Conservation (phyloP, 306 rosid genomes). For the Sindora glabra region DNA sequence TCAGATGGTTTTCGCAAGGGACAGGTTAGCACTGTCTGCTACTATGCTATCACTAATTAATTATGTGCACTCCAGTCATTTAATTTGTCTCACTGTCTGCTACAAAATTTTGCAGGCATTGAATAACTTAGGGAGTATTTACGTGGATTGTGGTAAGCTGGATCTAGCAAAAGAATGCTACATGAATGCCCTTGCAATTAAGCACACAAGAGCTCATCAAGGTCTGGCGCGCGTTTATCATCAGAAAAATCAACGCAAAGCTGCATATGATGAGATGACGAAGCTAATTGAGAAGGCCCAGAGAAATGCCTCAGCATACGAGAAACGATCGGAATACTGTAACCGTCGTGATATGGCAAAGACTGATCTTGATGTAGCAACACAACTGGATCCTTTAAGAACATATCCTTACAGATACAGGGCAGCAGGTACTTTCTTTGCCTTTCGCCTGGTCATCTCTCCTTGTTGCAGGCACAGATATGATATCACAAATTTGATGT, state of each 20-base stretch:
- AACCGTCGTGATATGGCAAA: conserved; percentile 78
- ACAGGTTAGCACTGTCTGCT: conserved; percentile 44
- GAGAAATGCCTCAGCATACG: conserved; percentile 70
- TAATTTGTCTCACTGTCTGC: conserved; percentile 16
- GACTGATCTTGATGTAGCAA: conserved; percentile 60
- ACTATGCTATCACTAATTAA: not conserved
- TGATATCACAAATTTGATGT: too few relatives aligned
- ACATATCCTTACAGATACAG: conserved; percentile 80
- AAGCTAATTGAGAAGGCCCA: conserved; percentile 64
- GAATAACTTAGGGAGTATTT: conserved; percentile 71
- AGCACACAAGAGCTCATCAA: conserved; percentile 91
- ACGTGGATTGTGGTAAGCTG: conserved; percentile 61
- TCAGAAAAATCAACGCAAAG: conserved; percentile 55
- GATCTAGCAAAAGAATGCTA: conserved; percentile 68
- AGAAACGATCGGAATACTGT: conserved; percentile 77
- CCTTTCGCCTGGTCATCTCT: too few relatives aligned
- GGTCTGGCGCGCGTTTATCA: conserved; percentile 79
- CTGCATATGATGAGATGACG: conserved; percentile 81
- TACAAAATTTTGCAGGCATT: conserved; percentile 53
- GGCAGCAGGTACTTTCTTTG: conserved; percentile 95
- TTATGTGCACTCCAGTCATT: conserved; percentile 3
- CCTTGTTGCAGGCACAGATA: too few relatives aligned
- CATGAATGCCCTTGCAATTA: conserved; percentile 67
- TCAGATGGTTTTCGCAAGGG: conserved; percentile 90
- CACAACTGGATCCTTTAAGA: conserved; percentile 67